phyloP scores from a whole-genome alignment of 768 basidiomycete genomes.

The Solioccasus polychromus region DNA sequence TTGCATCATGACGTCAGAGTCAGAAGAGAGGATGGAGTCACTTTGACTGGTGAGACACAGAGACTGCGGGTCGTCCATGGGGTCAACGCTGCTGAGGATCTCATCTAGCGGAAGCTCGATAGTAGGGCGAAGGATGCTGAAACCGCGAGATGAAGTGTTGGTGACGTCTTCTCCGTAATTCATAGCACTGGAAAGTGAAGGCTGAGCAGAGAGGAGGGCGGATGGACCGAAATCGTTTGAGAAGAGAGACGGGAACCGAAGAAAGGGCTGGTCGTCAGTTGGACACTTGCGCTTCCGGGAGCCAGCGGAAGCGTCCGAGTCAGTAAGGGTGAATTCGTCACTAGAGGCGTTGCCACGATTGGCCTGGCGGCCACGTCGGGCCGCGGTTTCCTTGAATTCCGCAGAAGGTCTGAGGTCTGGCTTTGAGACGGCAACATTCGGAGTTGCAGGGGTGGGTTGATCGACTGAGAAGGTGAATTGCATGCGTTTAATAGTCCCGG shows the following conservation, averaged over 20 bases:
- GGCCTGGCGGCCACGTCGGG: conserved; percentile 38
- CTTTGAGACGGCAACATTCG: conserved; percentile 50
- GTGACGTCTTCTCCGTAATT: conserved; percentile 77
- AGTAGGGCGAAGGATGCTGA: conserved; percentile 70
- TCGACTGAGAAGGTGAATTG: conserved; percentile 89
- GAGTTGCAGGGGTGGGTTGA: conserved; percentile 50
- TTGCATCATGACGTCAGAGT: conserved; percentile 29
- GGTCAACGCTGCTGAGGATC: conserved; percentile 45
- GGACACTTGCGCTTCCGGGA: conserved; percentile 29
- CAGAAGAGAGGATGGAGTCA: conserved; percentile 4
- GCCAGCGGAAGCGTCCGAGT: conserved; percentile 24
- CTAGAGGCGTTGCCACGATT: conserved; percentile 37
- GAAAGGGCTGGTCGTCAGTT: conserved; percentile 33
- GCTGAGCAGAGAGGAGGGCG: conserved; percentile 66
- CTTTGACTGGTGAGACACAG: conserved; percentile 3
- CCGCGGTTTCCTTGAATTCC: conserved; percentile 54
- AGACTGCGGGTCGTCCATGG: conserved; percentile 19
- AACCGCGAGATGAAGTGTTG: conserved; percentile 45
- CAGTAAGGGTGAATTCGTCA: conserved; percentile 16
- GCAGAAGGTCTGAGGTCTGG: conserved; percentile 64
- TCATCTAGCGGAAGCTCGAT: conserved; percentile 88
- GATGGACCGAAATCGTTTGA: conserved; percentile 74
- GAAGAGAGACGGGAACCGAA: conserved; percentile 75
- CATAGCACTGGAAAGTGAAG: conserved; percentile 63
- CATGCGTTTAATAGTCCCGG: conserved; percentile 82